Evolutionary conservation across 495 filamentous ascomycete species (phyloP).

Genomic region (Bacidia gigantensis): DNA sequence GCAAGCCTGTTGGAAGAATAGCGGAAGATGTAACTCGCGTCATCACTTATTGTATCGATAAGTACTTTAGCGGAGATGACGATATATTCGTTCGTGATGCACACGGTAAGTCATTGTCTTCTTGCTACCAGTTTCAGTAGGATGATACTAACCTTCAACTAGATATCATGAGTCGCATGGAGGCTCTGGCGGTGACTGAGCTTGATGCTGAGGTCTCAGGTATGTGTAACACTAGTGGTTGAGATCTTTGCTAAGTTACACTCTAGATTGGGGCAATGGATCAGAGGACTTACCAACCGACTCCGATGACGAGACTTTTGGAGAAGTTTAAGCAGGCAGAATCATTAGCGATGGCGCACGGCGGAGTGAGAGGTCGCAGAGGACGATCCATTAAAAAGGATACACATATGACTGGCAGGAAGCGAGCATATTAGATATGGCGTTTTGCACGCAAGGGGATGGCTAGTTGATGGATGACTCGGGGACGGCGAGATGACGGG

Average conservation of each 20-base stretch:
- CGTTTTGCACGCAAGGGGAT: too few relatives aligned
- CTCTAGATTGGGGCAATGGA: constrained; percentile 15
- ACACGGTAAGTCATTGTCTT: constrained; percentile 23
- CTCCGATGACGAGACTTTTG: constrained; percentile 11
- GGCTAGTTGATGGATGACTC: too few relatives aligned
- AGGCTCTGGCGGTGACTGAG: constrained; percentile 15
- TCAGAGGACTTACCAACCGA: constrained; percentile 14
- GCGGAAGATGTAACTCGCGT: constrained; percentile 28
- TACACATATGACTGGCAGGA: background rate
- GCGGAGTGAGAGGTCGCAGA: background rate
- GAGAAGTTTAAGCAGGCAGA: background rate
- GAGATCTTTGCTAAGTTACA: background rate
- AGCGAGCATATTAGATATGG: background rate
- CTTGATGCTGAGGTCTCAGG: constrained; percentile 15
- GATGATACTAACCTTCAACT: background rate
- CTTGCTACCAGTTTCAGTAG: too few relatives aligned
- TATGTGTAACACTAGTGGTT: background rate
- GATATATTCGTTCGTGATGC: constrained; percentile 26
- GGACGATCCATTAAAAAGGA: too few relatives aligned
- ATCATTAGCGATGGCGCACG: background rate
- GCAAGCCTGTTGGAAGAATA: constrained; percentile 21
- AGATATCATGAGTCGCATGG: constrained; percentile 8
- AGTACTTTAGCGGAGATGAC: constrained; percentile 31
- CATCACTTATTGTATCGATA: constrained; percentile 29
- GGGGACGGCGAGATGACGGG: too few relatives aligned